A percentile compares a stretch with the other conserved stretches of the same genome.
Conservation (phyloP, 805 yeast species). For the Candida boidinii region DNA sequence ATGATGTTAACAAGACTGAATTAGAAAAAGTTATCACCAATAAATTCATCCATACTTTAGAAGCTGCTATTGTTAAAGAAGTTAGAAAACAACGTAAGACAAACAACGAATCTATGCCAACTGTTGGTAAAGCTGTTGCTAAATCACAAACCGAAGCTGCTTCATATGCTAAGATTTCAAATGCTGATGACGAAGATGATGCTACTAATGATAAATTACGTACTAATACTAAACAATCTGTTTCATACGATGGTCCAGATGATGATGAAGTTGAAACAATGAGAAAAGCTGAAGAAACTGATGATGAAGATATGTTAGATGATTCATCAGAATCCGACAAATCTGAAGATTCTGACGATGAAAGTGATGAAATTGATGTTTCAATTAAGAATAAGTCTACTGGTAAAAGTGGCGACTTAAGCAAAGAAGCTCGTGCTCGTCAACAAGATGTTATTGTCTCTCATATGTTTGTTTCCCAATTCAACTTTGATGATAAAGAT, state of each 20-base stretch:
- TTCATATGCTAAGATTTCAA: conserved; percentile 15
- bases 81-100: conserved; percentile 68
- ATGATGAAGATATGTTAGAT: conserved; percentile 49
- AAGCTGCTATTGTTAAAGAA: conserved; percentile 68
- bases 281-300: conserved; percentile 73
- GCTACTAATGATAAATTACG: conserved; percentile 57
- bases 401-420: conserved; percentile 25
- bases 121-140: conserved; percentile 65
- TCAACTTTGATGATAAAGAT: conserved; percentile 79
- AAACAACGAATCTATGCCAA: conserved; percentile 41
- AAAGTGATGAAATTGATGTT: conserved; percentile 14
- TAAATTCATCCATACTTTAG: conserved; percentile 63
- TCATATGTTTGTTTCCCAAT: conserved; percentile 66
- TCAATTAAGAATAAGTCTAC: conserved; percentile 5
- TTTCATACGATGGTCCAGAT: conserved; percentile 90
- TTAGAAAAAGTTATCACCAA: conserved; percentile 61
- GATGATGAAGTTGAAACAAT: conserved; percentile 90
- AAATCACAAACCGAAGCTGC: conserved; percentile 39
- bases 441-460: conserved; percentile 72
- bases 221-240: conserved; percentile 71
- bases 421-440: conserved; percentile 69
- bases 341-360: conserved; percentile 32
- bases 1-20: conserved; percentile 76
- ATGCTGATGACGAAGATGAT: conserved; percentile 39
- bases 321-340: conserved; percentile 34